Base-by-base conservation (phyloP, 768 basidiomycete genomes). In the Leccinellum albellum region DNA sequence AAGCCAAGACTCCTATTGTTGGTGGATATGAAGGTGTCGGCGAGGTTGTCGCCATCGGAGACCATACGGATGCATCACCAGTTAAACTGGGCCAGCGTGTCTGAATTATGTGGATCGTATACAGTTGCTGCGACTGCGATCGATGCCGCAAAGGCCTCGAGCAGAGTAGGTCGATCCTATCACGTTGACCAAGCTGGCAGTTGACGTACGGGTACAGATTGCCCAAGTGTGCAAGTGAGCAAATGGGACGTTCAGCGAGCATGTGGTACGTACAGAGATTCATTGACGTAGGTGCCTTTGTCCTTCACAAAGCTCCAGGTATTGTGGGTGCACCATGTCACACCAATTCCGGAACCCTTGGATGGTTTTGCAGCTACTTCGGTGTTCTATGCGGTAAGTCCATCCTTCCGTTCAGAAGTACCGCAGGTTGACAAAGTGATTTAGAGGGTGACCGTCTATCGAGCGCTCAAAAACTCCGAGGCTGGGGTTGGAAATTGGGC, bases 1-100 rank as follows among this genome's bases (percentile, higher is more conserved):
- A 78, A 17, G 77, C 83, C 32, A 81, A 76, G 53, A 76, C 77
- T 1, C 88, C 87, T 0, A 81, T 91, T 49, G 82, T 92, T 55
- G 89, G 89, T 17, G 90, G 93, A 0, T 91, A 94, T 67, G 88
- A 93, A 73, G 92, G 91, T 61, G 89, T 91, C 13, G 91, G 93
- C 17, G 75, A 78, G 44, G 74, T 96, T 54, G 87, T 94, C 42
- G 92, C 91, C 24, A 89, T 94, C 63, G 91, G 84, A 23, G 76
- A 79, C 7, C 73, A 86, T 67, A 87, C 89, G 0, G 60, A 71
- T 20, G 54, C 76, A 48, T 83, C 81, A 12, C 82, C 83, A 0
- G 81, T 93, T 61, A 84, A 88, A 66, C 58, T 91, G 35, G 91
- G 91, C 20, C 85, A 91, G 53, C 81, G 88, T 13, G 90, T 93